Evolutionary conservation across 1,284 basidiomycete species (phyloP).

Genomic region (Hymenochaete sp.): DNA sequence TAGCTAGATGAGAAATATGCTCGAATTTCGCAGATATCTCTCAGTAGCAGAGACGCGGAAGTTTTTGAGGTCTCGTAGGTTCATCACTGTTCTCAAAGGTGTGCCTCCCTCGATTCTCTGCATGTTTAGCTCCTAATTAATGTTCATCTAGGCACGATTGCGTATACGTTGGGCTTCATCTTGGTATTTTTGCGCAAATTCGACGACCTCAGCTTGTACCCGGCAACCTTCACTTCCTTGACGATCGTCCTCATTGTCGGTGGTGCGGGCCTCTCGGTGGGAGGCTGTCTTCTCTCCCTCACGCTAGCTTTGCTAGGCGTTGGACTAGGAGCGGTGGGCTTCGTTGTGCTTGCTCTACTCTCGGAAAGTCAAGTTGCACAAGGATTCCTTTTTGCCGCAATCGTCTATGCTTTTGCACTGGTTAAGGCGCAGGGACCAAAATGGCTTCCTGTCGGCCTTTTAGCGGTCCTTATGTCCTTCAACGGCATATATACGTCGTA

Average conservation of each 20-base stretch:
- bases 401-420: slow-evolving; percentile 25
- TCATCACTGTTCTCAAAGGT: too few relatives aligned
- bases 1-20: too few relatives aligned
- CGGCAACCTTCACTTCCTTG: slow-evolving; percentile 23
- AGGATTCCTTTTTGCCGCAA: slow-evolving; percentile 26
- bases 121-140: too few relatives aligned
- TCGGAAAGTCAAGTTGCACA: slow-evolving; percentile 26
- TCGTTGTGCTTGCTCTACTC: slow-evolving; percentile 27
- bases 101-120: too few relatives aligned
- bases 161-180: slow-evolving; percentile 26
- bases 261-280: slow-evolving; percentile 23
- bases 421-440: slow-evolving; percentile 23
- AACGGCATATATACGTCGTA: slow-evolving; percentile 22
- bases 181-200: slow-evolving; percentile 25
- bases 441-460: slow-evolving; percentile 25
- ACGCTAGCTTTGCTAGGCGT: slow-evolving; percentile 24
- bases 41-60: too few relatives aligned
- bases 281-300: slow-evolving; percentile 18
- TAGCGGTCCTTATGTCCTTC: slow-evolving; percentile 28
- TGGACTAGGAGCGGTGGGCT: slow-evolving; percentile 23
- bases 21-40: too few relatives aligned
- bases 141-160: slow-evolving; percentile 23
- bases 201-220: slow-evolving; percentile 22
- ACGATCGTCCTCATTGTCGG: slow-evolving; percentile 25
- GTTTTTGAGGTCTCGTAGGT: too few relatives aligned